Evolutionary conservation across 495 filamentous ascomycete species (phyloP), one percentile per base, ranked within the genome.

Genomic region (Penicillium silybi): DNA sequence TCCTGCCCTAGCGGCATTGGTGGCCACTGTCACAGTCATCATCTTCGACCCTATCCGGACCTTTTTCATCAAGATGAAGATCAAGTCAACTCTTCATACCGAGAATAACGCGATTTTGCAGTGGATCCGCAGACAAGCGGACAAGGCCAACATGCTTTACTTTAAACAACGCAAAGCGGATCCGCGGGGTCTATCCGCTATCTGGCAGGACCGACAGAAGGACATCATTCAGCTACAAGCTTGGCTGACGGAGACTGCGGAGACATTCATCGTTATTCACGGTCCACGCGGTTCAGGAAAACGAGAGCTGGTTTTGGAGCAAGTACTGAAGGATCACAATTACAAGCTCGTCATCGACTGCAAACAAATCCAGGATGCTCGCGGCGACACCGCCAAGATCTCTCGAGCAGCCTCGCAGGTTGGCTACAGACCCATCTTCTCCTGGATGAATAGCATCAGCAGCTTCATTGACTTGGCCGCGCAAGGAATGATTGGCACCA

Each of bases 181-280:
- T 11, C 84, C 86, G 39, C 84, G 81, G 5, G 84, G 87, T 11
- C 74, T 98, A 41, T 77, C 83, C 44, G 87, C 88, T 2, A 81
- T 98, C 27, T 96, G 91, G 85, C 89, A 90, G 50, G 90, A 97
- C 65, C 84, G 90, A 13, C 88, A 88, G 56, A 80, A 79, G 26
- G 75, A 88, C 41, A 92, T 97, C 53, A 78, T 88, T 19, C 83
- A 89, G 57, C 79, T 98, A 9, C 84, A 85, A 48, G 83, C 82
- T n/a, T 95, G 89, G 88, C 70, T 98, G 4, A 82, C 86, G 47
- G 93, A 97, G 59, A 88, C 87, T 2, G 81, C 82, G 1, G 89
- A 92, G 41, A 97, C 92, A 0, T 97, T 98, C 66, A 93, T 97
- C 54, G 86, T 98, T 22, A 80, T 98, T 10, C 89, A 96, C 62